A percentile compares a stretch with the other conserved stretches of the same genome.
Conservation (phyloP, 2,329 filamentous ascomycete genomes). For the Aschersonia sp. region DNA sequence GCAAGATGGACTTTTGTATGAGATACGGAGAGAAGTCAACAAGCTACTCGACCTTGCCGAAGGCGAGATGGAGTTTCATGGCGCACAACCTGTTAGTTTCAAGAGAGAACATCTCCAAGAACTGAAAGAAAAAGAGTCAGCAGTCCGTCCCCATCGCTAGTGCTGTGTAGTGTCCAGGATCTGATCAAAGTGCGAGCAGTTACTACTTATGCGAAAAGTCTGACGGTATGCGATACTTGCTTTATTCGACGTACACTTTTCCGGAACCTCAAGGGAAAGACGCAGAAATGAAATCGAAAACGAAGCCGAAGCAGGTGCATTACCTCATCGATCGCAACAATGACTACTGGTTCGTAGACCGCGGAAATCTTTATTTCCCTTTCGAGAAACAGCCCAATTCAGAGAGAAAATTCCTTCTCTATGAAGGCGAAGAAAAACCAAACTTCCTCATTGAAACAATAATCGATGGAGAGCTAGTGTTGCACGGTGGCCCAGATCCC, state of each 20-base stretch:
- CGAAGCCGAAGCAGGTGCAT: conserved; percentile 46
- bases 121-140: conserved; percentile 60
- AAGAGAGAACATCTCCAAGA: conserved; percentile 68
- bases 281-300: conserved; percentile 22
- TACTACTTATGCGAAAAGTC: conserved; percentile 99
- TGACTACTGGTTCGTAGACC: conserved; percentile 78
- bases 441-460: conserved; percentile 69
- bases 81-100: conserved; percentile 91
- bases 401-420: no score
- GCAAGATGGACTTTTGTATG: conserved; percentile 39
- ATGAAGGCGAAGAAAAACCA: conserved; percentile 9
- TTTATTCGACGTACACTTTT: conserved; percentile 54
- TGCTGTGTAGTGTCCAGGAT: no score
- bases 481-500: conserved; percentile 61
- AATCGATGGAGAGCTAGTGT: conserved; percentile 85
- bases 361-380: conserved; percentile 65
- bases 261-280: no score
- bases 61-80: conserved; percentile 59
- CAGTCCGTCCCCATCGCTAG: background rate
- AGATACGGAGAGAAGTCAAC: conserved; percentile 61
- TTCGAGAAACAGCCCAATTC: conserved; percentile 40
- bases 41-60: conserved; percentile 48
- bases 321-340: conserved; percentile 97
- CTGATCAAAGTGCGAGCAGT: conserved; percentile 21
- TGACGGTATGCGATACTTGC: conserved; percentile 87